Evolutionary conservation across 108 stramenopile genomes (phyloP), one percentile per base, ranked within the genome.

Genomic region (Skeletonema potamos): DNA sequence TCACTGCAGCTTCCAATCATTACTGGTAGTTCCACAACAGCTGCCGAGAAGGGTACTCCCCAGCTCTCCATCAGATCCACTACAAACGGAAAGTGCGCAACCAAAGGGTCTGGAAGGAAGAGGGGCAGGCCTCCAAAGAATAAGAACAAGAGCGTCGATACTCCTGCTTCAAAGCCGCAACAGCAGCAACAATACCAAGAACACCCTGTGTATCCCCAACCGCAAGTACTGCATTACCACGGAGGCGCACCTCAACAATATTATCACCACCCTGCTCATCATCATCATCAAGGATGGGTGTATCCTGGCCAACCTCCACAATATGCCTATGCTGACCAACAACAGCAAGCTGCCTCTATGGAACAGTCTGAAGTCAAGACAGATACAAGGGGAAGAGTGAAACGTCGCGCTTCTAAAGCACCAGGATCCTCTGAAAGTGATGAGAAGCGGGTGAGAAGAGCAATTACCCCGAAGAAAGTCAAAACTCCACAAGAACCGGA

Each of bases 1-100:
- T 69, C 64, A 10, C 32, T 80, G 34, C 79, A 80, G 67, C 59
- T 80, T 24, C 79, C 79, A 0, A 73, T 80, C 3, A 80, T 80
- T 7, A 70, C 58, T 58, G 72, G 79, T 18, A 24, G 6, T 51
- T 51, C 48, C 1, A 6, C 48, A 2, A 1, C 48, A 51, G 18
- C 48, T 22, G 48, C 27, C 20, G 61, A 64, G 39, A 44, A 48
- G 32, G 41, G 51, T 4, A 51, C 79, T 27, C 79, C 79, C 27
- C 67, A 68, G 37, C 72, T 80, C 13, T 27, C 79, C 13, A 68
- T 73, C 56, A 54, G 79, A 26, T 68, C 79, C 10, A 64, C 37
- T 6, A 59, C 76, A 1, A 32, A 27, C 27, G 68, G 56, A 36
- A 27, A n/a, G 48, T 6, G 48, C 7, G 6, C 48, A 1, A 9